Evolutionary conservation across 2,329 filamentous ascomycete genomes (phyloP).

Genomic region (Aureobasidium sp.): DNA sequence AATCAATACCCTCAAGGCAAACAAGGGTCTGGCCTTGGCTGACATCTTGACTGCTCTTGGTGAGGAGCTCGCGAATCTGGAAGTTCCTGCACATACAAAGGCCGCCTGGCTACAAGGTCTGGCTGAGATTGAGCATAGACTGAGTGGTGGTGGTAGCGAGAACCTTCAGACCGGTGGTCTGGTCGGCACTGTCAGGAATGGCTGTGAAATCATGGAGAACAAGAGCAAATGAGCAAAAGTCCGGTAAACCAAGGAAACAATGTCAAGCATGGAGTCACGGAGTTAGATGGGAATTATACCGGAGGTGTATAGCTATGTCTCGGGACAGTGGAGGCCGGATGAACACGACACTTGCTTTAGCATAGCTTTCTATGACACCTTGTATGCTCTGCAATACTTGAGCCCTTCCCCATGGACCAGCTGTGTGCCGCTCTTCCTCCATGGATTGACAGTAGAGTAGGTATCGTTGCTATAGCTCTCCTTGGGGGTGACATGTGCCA

Average conservation of each 20-base stretch:
- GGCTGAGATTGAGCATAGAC: slow-evolving; percentile 84
- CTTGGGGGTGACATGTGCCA: background rate
- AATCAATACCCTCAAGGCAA: slow-evolving; percentile 77
- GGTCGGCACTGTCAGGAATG: slow-evolving; percentile 78
- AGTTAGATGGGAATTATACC: background rate
- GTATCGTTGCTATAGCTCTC: background rate
- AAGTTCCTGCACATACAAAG: slow-evolving; percentile 79
- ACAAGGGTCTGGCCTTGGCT: slow-evolving; percentile 79
- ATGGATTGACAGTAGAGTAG: background rate
- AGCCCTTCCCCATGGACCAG: background rate
- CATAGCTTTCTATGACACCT: background rate
- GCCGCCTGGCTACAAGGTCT: slow-evolving; percentile 86
- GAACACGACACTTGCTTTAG: background rate
- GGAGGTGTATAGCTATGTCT: slow-evolving; percentile 4
- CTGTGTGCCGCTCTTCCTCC: background rate
- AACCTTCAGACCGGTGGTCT: slow-evolving; percentile 84
- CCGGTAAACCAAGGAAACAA: background rate
- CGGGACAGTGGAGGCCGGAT: background rate
- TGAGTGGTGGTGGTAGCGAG: slow-evolving; percentile 83
- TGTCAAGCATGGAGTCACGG: slow-evolving; percentile 9
- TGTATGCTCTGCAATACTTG: background rate
- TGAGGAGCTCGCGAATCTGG: slow-evolving; percentile 72
- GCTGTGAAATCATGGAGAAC: slow-evolving; percentile 61
- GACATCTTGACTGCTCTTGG: slow-evolving; percentile 84
- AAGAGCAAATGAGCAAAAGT: background rate